A percentile compares a stretch with the other conserved stretches of the same genome.
Evolutionary conservation across 129 eudicot genomes (phyloP).

Genomic region (Lonicera japonica): DNA sequence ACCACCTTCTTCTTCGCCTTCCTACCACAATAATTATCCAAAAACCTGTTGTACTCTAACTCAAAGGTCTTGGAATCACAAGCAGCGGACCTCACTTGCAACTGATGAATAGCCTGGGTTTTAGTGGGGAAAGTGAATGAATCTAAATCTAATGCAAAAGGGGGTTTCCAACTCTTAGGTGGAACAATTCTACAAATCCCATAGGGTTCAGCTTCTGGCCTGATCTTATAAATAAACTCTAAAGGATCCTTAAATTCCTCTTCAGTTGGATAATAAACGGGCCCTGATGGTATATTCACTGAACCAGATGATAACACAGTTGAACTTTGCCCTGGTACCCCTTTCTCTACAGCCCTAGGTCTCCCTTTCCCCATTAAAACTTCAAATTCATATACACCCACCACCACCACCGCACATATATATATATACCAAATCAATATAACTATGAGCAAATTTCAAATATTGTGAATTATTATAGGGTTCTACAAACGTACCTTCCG

Average conservation of each 20-base stretch:
- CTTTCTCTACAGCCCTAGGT: slow-evolving; percentile 87
- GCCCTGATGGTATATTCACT: slow-evolving; percentile 59
- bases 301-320: slow-evolving; percentile 33
- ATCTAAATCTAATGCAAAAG: slow-evolving; percentile 76
- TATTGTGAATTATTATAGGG: not conserved
- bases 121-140: slow-evolving; percentile 69
- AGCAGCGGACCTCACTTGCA: slow-evolving; percentile 73
- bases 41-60: slow-evolving; percentile 76
- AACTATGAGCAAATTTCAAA: not conserved
- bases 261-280: slow-evolving; percentile 80
- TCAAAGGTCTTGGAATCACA: slow-evolving; percentile 84
- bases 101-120: slow-evolving; percentile 85
- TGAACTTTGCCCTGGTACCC: slow-evolving; percentile 59
- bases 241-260: slow-evolving; percentile 92
- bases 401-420: slow-evolving; percentile 4
- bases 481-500: not conserved
- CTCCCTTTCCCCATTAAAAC: slow-evolving; percentile 82
- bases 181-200: slow-evolving; percentile 97
- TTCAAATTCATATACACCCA: slow-evolving; percentile 12
- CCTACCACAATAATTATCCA: slow-evolving; percentile 74
- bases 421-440: not conserved
- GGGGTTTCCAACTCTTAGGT: slow-evolving; percentile 86
- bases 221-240: slow-evolving; percentile 68
- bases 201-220: slow-evolving; percentile 78
- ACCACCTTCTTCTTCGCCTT: slow-evolving; percentile 67